Evolutionary conservation across 257 asterid species (phyloP).

Genomic region (Prunella vulgaris): DNA sequence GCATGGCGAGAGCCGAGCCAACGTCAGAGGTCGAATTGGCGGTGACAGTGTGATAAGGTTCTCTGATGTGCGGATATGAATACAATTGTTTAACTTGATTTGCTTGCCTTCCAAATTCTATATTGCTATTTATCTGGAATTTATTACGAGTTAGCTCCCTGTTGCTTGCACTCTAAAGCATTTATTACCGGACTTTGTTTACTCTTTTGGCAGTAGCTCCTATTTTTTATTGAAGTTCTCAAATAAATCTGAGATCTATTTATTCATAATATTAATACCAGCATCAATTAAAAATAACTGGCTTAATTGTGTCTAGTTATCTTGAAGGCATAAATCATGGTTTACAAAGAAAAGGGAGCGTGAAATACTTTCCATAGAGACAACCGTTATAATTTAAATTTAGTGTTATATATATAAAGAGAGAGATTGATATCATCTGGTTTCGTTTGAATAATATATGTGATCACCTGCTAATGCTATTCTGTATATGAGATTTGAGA

Average conservation of each 20-base stretch:
- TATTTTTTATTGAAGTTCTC: not conserved
- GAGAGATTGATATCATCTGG: not conserved
- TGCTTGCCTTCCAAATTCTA: not conserved
- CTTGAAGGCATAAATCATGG: not conserved
- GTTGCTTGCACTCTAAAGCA: not conserved
- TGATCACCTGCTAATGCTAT: not conserved
- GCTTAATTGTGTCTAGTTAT: not conserved
- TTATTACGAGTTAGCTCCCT: slow-evolving; percentile 6
- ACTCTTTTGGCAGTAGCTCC: not conserved
- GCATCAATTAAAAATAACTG: not conserved
- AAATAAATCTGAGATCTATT: slow-evolving; percentile 7
- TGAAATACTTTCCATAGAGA: not conserved
- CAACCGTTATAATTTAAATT: not conserved
- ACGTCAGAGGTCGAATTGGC: slow-evolving; percentile 96
- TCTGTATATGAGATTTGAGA: slow-evolving; percentile 12
- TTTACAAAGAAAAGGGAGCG: not conserved
- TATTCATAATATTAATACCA: slow-evolving; percentile 1
- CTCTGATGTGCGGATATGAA: slow-evolving; percentile 12
- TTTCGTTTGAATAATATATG: slow-evolving; percentile 5
- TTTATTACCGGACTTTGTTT: not conserved
- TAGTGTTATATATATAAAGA: not conserved
- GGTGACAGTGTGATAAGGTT: slow-evolving; percentile 95
- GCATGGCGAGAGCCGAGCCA: slow-evolving; percentile 95
- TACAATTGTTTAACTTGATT: slow-evolving; percentile 9
- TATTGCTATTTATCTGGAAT: not conserved